Percentiles rank a stretch among this genome's conserved stretches.
These are phyloP conservation scores for Fusarium sororula DNA, from an alignment of 2,329 filamentous ascomycete genomes.

Conservation along the genomic window DNA sequence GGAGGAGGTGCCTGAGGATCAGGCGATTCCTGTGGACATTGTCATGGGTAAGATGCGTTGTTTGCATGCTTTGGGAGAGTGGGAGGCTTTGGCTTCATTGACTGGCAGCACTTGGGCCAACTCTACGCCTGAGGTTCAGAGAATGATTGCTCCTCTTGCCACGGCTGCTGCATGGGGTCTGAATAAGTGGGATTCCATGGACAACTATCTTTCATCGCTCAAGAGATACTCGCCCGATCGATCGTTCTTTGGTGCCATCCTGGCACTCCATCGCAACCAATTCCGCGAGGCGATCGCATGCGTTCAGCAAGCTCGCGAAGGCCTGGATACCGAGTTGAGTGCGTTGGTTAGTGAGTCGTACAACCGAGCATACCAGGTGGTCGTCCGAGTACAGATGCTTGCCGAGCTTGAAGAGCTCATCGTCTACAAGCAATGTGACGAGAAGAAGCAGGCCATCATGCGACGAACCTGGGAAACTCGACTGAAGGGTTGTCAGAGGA, in stretches of 20 bases:
- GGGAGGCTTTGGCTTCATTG: slow-evolving; percentile 89
- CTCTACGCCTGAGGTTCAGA: slow-evolving; percentile 85
- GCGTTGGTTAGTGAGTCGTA: slow-evolving; percentile 98
- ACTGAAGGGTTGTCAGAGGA: slow-evolving; percentile 92
- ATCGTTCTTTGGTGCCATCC: slow-evolving; percentile 96
- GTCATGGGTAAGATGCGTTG: slow-evolving; percentile 99
- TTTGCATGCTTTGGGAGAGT: slow-evolving; percentile 94
- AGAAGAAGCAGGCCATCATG: slow-evolving; percentile 89
- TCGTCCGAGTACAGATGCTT: slow-evolving; percentile 98
- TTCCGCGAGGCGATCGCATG: slow-evolving; percentile 90
- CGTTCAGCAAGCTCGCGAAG: slow-evolving; percentile 91
- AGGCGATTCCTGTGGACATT: slow-evolving; percentile 80
- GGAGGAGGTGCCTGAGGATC: slow-evolving; percentile 67
- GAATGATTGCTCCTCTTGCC: slow-evolving; percentile 90
- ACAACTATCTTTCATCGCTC: slow-evolving; percentile 94
- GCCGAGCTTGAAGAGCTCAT: slow-evolving; percentile 98
- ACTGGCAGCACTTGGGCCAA: slow-evolving; percentile 95
- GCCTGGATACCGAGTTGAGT: slow-evolving; percentile 93
- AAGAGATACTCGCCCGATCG: slow-evolving; percentile 92
- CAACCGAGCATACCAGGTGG: slow-evolving; percentile 96
- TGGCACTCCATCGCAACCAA: slow-evolving; percentile 93
- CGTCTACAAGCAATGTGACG: slow-evolving; percentile 93
- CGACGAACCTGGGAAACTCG: slow-evolving; percentile 95
- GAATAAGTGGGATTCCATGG: slow-evolving; percentile 98
- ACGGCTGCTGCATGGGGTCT: slow-evolving; percentile 97